These are phyloP conservation scores for Hamamelis virginiana DNA, from an alignment of 164 flowering plant genomes.

Conservation along the genomic window DNA sequence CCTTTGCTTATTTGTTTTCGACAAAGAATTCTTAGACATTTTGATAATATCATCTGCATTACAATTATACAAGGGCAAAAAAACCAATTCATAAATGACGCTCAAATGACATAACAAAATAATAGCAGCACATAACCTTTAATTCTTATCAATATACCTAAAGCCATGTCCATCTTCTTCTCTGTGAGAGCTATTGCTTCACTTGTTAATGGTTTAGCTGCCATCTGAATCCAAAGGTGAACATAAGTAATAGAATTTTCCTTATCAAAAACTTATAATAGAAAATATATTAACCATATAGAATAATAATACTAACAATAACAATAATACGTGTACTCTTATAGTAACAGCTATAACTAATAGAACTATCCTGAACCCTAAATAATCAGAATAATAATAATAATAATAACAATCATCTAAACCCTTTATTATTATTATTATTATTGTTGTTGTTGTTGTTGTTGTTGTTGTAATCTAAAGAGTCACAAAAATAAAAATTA, in stretches of 20 bases:
- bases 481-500: too few species aligned
- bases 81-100: neutral
- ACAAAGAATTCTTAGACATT: slow-evolving; percentile 53
- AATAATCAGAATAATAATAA: too few species aligned
- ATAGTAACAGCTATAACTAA: too few species aligned
- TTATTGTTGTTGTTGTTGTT: too few species aligned
- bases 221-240: slow-evolving; percentile 51
- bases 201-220: slow-evolving; percentile 55
- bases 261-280: too few species aligned
- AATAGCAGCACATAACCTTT: neutral
- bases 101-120: neutral
- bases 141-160: slow-evolving; percentile 43
- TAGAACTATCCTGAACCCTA: too few species aligned
- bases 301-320: too few species aligned
- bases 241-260: neutral
- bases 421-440: too few species aligned
- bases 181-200: slow-evolving; percentile 84
- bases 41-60: slow-evolving; percentile 86
- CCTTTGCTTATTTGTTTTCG: slow-evolving; percentile 48
- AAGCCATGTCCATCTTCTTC: slow-evolving; percentile 89
- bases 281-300: too few species aligned
- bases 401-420: too few species aligned
- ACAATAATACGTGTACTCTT: too few species aligned
- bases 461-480: too few species aligned
- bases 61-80: slow-evolving; percentile 1